Evolutionary conservation across 108 stramenopile species (phyloP), one percentile per base, ranked within the genome.

Genomic region (Fistulifera pelliculosa): DNA sequence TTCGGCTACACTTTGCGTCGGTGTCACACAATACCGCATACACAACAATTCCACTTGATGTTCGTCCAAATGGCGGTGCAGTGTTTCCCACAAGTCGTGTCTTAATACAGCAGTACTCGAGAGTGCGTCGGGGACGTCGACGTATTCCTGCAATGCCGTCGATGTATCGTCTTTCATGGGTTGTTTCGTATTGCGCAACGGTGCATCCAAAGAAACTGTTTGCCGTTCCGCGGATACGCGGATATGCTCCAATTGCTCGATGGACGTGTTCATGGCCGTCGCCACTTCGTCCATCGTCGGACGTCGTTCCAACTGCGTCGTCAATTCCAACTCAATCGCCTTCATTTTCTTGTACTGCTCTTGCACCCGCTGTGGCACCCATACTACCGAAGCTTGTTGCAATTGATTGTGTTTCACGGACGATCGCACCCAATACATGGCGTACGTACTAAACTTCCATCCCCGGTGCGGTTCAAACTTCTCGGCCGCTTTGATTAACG

Each of bases 401-500:
- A 82, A 65, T 61, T 92, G 90, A 25, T 71, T 74, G 40, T 84
- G 69, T 62, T 94, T 90, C 15, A 98, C 71, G 10, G 95, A 77
- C 35, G 94, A 80, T 51, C 94, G 73, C 16, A 98, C 90, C 97
- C 97, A 98, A 66, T 94, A 98, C 80, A 93, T 91, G 27, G 95
- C 94, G 74, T 98, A 98, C 23, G 97, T 98, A 38, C 86, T 87
- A 63, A 98, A 95, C 27, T 89, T 84, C 51, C 94, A 95, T 27
- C 95, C 95, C 43, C 90, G 63, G 7, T 71, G 63, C 2, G 94
- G 94, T 52, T 98, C 95, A 70, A 82, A 98, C 66, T 96, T 95
- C 48, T 96, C 97, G 27, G 93, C 95, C 1, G 97, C 96, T 19
- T 83, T 75, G 60, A 94, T 87, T 49, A 95, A 71, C 23, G 94